Percentiles rank a stretch among this genome's conserved stretches.
phyloP scores from a whole-genome alignment of 2,329 filamentous ascomycete genomes.

The Pestalotiopsis sp. region DNA sequence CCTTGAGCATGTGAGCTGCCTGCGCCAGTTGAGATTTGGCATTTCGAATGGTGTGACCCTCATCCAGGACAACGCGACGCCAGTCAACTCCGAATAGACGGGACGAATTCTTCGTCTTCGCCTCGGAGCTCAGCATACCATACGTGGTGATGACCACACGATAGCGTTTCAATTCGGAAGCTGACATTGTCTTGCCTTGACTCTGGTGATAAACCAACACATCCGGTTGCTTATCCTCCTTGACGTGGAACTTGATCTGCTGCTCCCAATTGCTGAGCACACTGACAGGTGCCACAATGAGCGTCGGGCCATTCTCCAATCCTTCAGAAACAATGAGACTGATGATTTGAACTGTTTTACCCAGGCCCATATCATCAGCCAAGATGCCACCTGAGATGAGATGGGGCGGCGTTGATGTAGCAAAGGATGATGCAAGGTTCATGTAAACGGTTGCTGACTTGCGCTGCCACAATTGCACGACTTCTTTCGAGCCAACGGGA shows the following conservation, averaged over 20 bases:
- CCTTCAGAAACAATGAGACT: constrained; percentile 66
- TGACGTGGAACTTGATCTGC: constrained; percentile 74
- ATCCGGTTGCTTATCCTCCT: constrained; percentile 59
- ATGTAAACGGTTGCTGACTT: constrained; percentile 46
- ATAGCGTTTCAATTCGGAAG: constrained; percentile 59
- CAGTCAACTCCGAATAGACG: constrained; percentile 57
- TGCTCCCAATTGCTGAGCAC: constrained; percentile 91
- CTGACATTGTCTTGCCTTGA: constrained; percentile 44
- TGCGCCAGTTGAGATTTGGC: constrained; percentile 69
- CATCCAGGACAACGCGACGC: constrained; percentile 79
- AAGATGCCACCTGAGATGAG: constrained; percentile 81
- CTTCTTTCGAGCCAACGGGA: constrained; percentile 52
- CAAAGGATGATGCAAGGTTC: constrained; percentile 73
- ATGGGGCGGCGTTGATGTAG: constrained; percentile 54
- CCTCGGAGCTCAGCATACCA: constrained; percentile 71
- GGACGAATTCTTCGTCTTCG: constrained; percentile 46
- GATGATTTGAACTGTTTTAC: constrained; percentile 86
- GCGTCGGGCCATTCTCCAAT: constrained; percentile 58
- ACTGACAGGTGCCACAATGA: constrained; percentile 79
- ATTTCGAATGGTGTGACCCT: constrained; percentile 82
- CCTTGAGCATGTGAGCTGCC: constrained; percentile 66
- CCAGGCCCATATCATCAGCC: constrained; percentile 90
- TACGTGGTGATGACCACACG: constrained; percentile 86
- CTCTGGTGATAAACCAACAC: constrained; percentile 74
- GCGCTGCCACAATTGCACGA: constrained; percentile 78